These are phyloP conservation scores for Podospora anserina DNA, from an alignment of 495 filamentous ascomycete species.

Conservation along the genomic window DNA sequence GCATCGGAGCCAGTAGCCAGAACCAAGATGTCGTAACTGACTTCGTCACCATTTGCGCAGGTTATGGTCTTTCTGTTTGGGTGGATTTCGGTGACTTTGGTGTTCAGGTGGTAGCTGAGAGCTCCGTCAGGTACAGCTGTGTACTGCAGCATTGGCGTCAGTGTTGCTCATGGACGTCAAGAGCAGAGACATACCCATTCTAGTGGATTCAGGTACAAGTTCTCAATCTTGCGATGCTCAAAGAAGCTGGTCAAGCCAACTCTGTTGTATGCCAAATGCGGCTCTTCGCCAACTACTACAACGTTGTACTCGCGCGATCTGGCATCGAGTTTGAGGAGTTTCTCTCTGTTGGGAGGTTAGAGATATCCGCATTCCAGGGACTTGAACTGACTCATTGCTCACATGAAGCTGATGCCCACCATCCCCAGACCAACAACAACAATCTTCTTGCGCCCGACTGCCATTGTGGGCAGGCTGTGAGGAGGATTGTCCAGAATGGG, in stretches of 20 bases:
- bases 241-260: slow-evolving; percentile 95
- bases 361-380: background rate
- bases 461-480: slow-evolving; percentile 28
- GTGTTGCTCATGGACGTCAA: background rate
- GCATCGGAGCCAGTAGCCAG: slow-evolving; percentile 92
- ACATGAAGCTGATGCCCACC: slow-evolving; percentile 96
- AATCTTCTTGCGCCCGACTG: slow-evolving; percentile 59
- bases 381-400: slow-evolving; percentile 29
- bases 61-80: slow-evolving; percentile 60
- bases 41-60: slow-evolving; percentile 65
- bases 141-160: slow-evolving; percentile 28
- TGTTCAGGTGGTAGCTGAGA: slow-evolving; percentile 82
- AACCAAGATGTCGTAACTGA: slow-evolving; percentile 85
- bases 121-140: slow-evolving; percentile 54
- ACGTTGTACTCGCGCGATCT: slow-evolving; percentile 77
- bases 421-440: slow-evolving; percentile 92
- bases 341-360: slow-evolving; percentile 54
- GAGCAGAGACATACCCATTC: slow-evolving; percentile 68
- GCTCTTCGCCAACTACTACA: slow-evolving; percentile 87
- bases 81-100: slow-evolving; percentile 69
- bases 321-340: slow-evolving; percentile 81
- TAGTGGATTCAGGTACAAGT: slow-evolving; percentile 81
- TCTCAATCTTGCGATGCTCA: slow-evolving; percentile 83
- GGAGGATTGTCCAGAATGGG: too few species aligned
- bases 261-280: slow-evolving; percentile 90